Evolutionary conservation across 495 filamentous ascomycete genomes (phyloP), one percentile per base, ranked within the genome.

Genomic region (Haplographium delicatum): DNA sequence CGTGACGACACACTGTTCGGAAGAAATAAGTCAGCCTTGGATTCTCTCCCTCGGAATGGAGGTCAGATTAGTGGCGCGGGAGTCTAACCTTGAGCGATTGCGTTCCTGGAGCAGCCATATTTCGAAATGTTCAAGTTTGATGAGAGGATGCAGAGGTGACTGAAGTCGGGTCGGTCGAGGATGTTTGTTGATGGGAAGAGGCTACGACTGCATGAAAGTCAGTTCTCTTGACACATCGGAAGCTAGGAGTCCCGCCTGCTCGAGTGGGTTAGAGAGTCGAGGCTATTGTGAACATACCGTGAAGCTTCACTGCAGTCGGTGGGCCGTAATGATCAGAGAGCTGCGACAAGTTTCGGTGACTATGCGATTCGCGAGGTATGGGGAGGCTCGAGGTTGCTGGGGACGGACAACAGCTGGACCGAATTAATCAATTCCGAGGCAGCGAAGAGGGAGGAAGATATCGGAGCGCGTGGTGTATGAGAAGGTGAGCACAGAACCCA

Each of bases 1-100:
- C 39, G 93, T 97, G 63, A 98, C 93, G 60, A 98, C 93, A 69
- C 93, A 98, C 57, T 60, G 38, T 16, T 30, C 26, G 27, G 18
- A 25, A 44, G 39, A 39, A 33, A 34, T 9, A 22, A 26, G 51
- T 61, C 44, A 56, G 51, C 48, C 25, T 47, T 28, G 27, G 19
- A 6, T 5, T 15, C 24, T 18, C 25, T 11, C 6, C 10, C 13
- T 41, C 42, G 35, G 26, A 9, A 42, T 23, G 22, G 44, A 25
- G 20, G 25, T 25, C n/a, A 35, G 33, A 49, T 41, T 10, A n/a
- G 39, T 38, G 44, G 48, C 33, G 34, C 33, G 27, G 22, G 24
- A 43, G 40, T 41, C 72, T 50, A 66, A 79, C 76, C 74, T 80
- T 80, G 62, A 80, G 69, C 47, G 75, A 79, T 60, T 79, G 74